Percentiles rank a stretch among this genome's conserved stretches.
Evolutionary conservation across 2,329 filamentous ascomycete species (phyloP).

Genomic region (Monilinia aucupariae): DNA sequence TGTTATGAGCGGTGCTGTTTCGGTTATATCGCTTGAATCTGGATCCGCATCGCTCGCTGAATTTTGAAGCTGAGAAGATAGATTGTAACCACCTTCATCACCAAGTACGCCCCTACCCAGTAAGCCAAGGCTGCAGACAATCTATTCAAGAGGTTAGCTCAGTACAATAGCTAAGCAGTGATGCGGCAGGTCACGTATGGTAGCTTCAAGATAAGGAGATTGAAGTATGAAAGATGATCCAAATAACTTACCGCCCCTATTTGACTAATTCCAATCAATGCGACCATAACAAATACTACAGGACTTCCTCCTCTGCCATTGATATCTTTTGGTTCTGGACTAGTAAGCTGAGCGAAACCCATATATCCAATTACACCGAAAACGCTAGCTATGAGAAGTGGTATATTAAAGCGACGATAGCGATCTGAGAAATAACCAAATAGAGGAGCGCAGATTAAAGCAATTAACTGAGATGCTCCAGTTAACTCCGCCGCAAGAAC

Average conservation of each 20-base stretch:
- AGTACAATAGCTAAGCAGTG: neutral
- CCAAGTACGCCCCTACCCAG: slow-evolving; percentile 73
- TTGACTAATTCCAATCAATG: slow-evolving; percentile 82
- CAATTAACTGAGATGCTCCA: slow-evolving; percentile 81
- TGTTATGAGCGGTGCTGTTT: slow-evolving; percentile 33
- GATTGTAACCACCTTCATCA: slow-evolving; percentile 37
- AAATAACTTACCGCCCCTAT: slow-evolving; percentile 59
- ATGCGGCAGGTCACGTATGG: neutral
- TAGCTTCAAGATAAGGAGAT: neutral
- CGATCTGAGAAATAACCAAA: slow-evolving; percentile 82
- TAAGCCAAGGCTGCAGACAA: slow-evolving; percentile 89
- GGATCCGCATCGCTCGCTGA: slow-evolving; percentile 8
- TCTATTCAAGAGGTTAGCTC: slow-evolving; percentile 37
- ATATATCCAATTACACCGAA: slow-evolving; percentile 75
- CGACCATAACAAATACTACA: slow-evolving; percentile 68
- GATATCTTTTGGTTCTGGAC: slow-evolving; percentile 64
- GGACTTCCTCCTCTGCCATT: slow-evolving; percentile 62
- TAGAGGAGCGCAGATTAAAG: slow-evolving; percentile 74
- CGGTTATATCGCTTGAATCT: slow-evolving; percentile 14
- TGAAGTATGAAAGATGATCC: neutral
- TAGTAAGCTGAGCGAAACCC: slow-evolving; percentile 68
- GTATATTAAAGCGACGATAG: slow-evolving; percentile 61
- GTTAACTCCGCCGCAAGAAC: slow-evolving; percentile 81
- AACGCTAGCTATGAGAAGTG: slow-evolving; percentile 65
- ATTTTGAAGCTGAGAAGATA: slow-evolving; percentile 31